A percentile compares a stretch with the other conserved stretches of the same genome.
Evolutionary conservation across 2,329 filamentous ascomycete species (phyloP).

Genomic region (Dothistroma septosporum): DNA sequence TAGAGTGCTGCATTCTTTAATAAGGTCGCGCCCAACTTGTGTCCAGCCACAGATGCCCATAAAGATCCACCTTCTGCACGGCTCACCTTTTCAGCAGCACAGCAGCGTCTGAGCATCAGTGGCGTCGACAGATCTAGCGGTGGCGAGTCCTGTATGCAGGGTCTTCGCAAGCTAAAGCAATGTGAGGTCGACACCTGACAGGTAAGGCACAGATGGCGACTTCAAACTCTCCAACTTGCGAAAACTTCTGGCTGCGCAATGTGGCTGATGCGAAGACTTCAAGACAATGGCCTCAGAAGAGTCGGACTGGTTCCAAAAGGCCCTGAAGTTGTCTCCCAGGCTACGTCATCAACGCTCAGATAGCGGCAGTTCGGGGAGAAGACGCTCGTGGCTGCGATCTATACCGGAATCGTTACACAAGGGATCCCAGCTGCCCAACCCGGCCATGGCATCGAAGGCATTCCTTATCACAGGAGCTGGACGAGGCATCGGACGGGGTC

Average conservation of each 20-base stretch:
- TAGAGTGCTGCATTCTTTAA: no score
- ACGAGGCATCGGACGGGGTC: conserved; percentile 39
- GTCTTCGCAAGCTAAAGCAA: conserved; percentile 3
- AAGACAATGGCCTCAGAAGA: background rate
- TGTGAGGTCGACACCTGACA: background rate
- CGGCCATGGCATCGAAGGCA: conserved; percentile 36
- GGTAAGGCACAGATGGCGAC: background rate
- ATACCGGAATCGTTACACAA: conserved; percentile 1
- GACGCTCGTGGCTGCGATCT: background rate
- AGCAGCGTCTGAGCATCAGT: background rate
- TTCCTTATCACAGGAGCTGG: conserved; percentile 39
- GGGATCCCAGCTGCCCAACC: background rate
- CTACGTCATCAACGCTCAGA: conserved; percentile 1
- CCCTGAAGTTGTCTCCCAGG: background rate
- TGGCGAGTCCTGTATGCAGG: background rate
- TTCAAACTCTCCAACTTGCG: background rate
- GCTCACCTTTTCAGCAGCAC: background rate
- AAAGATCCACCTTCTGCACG: background rate
- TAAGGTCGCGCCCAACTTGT: no score
- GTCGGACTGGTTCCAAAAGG: background rate
- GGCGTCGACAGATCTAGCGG: background rate
- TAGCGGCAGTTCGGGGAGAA: background rate
- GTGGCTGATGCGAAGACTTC: background rate
- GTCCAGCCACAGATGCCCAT: background rate
- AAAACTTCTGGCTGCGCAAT: background rate